Conservation (phyloP, 2,329 filamentous ascomycete genomes). For the Grosmannia huntii region DNA sequence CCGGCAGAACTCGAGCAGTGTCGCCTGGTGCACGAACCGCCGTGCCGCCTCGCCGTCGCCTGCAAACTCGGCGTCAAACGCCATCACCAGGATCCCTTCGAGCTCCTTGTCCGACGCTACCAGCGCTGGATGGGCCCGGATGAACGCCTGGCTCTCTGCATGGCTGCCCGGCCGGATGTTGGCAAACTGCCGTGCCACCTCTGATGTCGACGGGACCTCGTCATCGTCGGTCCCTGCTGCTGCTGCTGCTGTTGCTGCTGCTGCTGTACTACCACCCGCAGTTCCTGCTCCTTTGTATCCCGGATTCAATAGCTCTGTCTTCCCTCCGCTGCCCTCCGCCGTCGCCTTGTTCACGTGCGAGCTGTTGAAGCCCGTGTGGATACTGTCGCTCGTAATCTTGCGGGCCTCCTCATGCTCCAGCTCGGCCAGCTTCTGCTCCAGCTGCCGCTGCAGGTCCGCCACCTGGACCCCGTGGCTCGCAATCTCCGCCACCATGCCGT, state of each 20-base stretch:
- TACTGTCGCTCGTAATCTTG: slow-evolving; percentile 88
- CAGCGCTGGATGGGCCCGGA: slow-evolving; percentile 65
- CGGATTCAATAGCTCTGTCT: slow-evolving; percentile 69
- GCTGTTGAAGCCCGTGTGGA: slow-evolving; percentile 83
- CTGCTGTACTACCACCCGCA: not conserved
- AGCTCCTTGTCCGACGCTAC: slow-evolving; percentile 44
- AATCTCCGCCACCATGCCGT: slow-evolving; percentile 67
- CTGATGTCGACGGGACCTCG: slow-evolving; percentile 62
- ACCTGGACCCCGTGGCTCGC: slow-evolving; percentile 68
- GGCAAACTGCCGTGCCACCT: slow-evolving; percentile 68
- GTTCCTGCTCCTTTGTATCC: no score
- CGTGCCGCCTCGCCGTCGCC: slow-evolving; percentile 63
- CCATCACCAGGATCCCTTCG: slow-evolving; percentile 79
- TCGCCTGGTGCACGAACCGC: slow-evolving; percentile 84
- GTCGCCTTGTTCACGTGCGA: slow-evolving; percentile 58
- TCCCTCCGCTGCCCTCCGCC: not conserved
- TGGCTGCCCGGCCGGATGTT: slow-evolving; percentile 68
- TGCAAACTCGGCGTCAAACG: slow-evolving; percentile 77
- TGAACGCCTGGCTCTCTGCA: slow-evolving; percentile 58
- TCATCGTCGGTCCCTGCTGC: slow-evolving; percentile 33
- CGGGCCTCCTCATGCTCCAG: slow-evolving; percentile 72
- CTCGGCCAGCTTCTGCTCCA: slow-evolving; percentile 60
- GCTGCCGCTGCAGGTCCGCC: slow-evolving; percentile 60
- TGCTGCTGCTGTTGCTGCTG: slow-evolving; percentile 9
- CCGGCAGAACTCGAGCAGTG: slow-evolving; percentile 89